Evolutionary conservation across 805 yeast species (phyloP).

Genomic region (Yarrowia alimentaria): DNA sequence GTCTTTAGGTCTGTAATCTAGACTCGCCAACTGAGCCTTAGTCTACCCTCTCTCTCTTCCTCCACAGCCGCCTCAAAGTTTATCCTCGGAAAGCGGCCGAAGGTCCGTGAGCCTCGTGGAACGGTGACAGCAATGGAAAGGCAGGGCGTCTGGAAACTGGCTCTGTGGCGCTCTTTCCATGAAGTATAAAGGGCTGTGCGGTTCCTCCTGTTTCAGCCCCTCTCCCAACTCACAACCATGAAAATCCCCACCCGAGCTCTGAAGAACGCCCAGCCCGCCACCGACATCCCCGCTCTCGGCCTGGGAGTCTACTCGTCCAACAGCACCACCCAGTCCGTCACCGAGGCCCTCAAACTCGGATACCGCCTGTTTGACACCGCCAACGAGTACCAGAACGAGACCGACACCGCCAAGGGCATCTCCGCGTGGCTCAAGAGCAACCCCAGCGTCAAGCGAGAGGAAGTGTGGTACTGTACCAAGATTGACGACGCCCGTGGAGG

Average conservation of each 20-base stretch:
- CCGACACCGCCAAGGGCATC: slow-evolving; percentile 65
- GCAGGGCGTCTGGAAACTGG: too few species aligned
- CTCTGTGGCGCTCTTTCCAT: too few species aligned
- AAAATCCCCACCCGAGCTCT: slow-evolving; percentile 9
- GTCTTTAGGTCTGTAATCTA: too few species aligned
- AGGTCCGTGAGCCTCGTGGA: too few species aligned
- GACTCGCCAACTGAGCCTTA: too few species aligned
- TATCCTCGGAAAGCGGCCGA: too few species aligned
- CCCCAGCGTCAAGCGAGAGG: slow-evolving; percentile 66
- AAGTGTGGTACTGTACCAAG: slow-evolving; percentile 75
- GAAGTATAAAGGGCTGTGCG: background rate
- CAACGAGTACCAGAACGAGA: slow-evolving; percentile 67
- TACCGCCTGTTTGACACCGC: slow-evolving; percentile 77
- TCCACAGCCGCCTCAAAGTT: too few species aligned
- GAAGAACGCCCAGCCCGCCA: slow-evolving; percentile 43
- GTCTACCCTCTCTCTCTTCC: too few species aligned
- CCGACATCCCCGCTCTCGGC: slow-evolving; percentile 62
- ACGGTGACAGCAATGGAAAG: too few species aligned
- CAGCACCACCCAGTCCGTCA: slow-evolving; percentile 60
- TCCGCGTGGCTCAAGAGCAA: slow-evolving; percentile 62
- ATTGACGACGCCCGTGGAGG: slow-evolving; percentile 68
- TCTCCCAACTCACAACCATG: slow-evolving; percentile 7
- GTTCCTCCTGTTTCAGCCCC: background rate
- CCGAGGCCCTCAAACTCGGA: slow-evolving; percentile 81
- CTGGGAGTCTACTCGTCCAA: slow-evolving; percentile 55